Percentiles rank a stretch among this genome's conserved stretches.
Conservation (phyloP, 495 filamentous ascomycete genomes). For the Xanthoparmelia taractica region DNA sequence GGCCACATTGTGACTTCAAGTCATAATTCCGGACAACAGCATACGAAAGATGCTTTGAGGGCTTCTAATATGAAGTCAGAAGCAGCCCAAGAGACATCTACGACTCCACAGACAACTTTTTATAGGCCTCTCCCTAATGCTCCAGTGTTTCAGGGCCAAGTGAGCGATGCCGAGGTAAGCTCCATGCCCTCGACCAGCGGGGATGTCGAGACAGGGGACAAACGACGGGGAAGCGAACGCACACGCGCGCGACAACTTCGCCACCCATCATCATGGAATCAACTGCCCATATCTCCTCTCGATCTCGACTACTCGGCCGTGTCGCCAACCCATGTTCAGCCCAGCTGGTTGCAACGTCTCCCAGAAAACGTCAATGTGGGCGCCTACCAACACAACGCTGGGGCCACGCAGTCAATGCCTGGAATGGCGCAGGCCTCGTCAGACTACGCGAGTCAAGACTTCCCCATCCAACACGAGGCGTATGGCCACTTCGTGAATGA, state of each 20-base stretch:
- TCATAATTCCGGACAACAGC: constrained; percentile 4
- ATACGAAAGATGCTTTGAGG: neutral
- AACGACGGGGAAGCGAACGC: neutral
- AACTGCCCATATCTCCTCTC: neutral
- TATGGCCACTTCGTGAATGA: constrained; percentile 16
- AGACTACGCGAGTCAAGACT: constrained; percentile 29
- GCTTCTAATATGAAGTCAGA: constrained; percentile 1
- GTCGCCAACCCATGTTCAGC: constrained; percentile 18
- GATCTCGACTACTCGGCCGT: neutral
- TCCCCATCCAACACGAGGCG: constrained; percentile 31
- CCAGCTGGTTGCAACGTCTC: constrained; percentile 17
- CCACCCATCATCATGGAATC: constrained; percentile 10
- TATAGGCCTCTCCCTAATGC: neutral
- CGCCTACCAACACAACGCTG: constrained; percentile 8
- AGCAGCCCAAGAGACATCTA: constrained; percentile 4
- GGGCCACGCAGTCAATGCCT: constrained; percentile 7
- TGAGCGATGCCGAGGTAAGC: neutral
- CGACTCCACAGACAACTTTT: neutral
- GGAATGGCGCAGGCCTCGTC: constrained; percentile 2
- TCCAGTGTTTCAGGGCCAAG: neutral
- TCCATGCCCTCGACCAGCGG: constrained; percentile 7
- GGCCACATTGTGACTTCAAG: constrained; percentile 10
- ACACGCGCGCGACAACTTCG: constrained; percentile 1
- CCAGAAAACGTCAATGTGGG: constrained; percentile 16
- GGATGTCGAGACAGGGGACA: neutral